phyloP scores from a whole-genome alignment of 805 yeast species.

The Spathaspora sp. region DNA sequence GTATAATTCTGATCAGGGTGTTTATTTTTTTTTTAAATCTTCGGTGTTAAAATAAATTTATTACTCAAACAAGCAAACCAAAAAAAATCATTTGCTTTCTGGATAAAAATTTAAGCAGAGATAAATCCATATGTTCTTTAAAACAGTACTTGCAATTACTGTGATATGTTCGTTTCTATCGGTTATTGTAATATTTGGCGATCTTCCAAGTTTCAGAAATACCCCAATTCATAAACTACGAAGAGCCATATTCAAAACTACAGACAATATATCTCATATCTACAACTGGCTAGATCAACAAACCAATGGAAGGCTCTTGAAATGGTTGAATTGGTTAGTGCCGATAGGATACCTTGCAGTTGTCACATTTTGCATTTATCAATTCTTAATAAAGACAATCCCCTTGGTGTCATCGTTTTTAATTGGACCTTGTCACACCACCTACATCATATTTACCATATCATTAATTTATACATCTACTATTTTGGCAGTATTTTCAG shows the following conservation, averaged over 20 bases:
- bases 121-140: slow-evolving; percentile 3
- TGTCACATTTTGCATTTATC: slow-evolving; percentile 28
- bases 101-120: too few relatives aligned
- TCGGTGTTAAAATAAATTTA: too few relatives aligned
- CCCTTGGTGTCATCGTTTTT: slow-evolving; percentile 1
- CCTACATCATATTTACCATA: slow-evolving; percentile 29
- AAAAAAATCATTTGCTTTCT: too few relatives aligned
- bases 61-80: too few relatives aligned
- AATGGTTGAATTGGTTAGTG: slow-evolving; percentile 39
- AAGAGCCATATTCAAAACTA: background rate
- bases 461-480: slow-evolving; percentile 31
- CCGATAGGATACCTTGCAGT: slow-evolving; percentile 40
- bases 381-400: slow-evolving; percentile 28
- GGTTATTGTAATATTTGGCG: slow-evolving; percentile 44
- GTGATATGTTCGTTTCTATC: slow-evolving; percentile 13
- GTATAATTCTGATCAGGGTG: background rate
- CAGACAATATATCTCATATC: background rate
- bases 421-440: slow-evolving; percentile 8
- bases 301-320: slow-evolving; percentile 7
- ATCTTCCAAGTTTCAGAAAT: slow-evolving; percentile 39
- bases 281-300: slow-evolving; percentile 5
- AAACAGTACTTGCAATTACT: slow-evolving; percentile 3
- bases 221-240: slow-evolving; percentile 28
- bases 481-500: slow-evolving; percentile 31
- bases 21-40: background rate